Evolutionary conservation across 2,329 filamentous ascomycete genomes (phyloP), one percentile per base, ranked within the genome.

Genomic region (Pseudogymnoascus sp.): DNA sequence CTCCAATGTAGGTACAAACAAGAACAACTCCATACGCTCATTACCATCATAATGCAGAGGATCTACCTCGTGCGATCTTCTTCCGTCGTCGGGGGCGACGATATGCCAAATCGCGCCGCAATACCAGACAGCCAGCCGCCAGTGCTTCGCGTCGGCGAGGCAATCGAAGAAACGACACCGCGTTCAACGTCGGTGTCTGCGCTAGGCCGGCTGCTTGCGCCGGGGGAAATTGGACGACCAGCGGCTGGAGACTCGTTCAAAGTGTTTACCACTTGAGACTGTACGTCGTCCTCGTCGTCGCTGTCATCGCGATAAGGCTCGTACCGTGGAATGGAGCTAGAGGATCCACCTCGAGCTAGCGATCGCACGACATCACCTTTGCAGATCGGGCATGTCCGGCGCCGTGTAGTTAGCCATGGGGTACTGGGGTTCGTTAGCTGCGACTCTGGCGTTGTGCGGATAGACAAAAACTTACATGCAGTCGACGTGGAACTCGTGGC

Each of bases 311-410:
- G 71, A 29, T 74, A 71, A 10, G 70, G 60, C 37, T 72, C 70
- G 47, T 71, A 72, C 4, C 69, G 66, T 21, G 70, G 67, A 60
- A 63, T 68, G 5, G 70, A 70, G 13, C 63, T 39, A 13, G 61
- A 58, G 31, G 69, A 64, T 3, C 69, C 69, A 17, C 68, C 69
- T 60, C 78, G 79, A 15, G 85, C 81, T 65, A 91, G 74, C 7
- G 83, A 86, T 31, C 83, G 79, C 13, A 99, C 93, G 36, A 99
- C 94, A 71, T 99, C 94, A 58, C 92, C 92, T 77, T 99, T 99
- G 78, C 94, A 99, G 64, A 99, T 97, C 0, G 94, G 94, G 70
- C 94, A 99, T n/a, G 94, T 99, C 65, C 94, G 87, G 65, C 94
- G 88, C 58, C 93, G 87, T 13, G 92, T 97, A 0, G 93, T 97